phyloP scores from a whole-genome alignment of 2,329 filamentous ascomycete species.

The Hypoxylon sp. region DNA sequence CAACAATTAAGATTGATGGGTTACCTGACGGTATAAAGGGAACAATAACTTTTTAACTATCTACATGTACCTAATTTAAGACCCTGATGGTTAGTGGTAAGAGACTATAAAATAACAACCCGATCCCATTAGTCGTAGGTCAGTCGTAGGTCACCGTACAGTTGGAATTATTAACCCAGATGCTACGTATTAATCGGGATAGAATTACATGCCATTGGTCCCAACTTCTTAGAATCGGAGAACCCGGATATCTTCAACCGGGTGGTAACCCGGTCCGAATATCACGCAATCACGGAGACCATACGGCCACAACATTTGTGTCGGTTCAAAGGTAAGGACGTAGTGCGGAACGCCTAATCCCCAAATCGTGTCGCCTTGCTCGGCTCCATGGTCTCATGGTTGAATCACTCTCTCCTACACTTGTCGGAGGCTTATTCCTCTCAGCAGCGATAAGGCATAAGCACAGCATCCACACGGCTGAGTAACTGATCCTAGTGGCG shows the following conservation, averaged over 20 bases:
- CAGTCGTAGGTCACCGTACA: background rate
- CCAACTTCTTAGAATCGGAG: conserved; percentile 14
- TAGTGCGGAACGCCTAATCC: background rate
- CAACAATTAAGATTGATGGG: background rate
- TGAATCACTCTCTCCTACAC: conserved; percentile 1
- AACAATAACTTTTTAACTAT: background rate
- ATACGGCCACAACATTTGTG: conserved; percentile 2
- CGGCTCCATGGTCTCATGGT: background rate
- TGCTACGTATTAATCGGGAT: conserved; percentile 14
- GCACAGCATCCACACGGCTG: conserved; percentile 13
- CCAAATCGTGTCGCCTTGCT: background rate
- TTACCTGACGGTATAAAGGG: background rate
- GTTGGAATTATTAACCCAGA: conserved; percentile 4
- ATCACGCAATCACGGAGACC: conserved; percentile 23
- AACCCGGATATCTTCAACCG: conserved; percentile 8
- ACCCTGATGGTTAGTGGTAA: background rate
- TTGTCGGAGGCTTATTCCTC: conserved; percentile 11
- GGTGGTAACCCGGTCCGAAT: conserved; percentile 7
- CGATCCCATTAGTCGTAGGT: background rate
- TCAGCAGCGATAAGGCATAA: conserved; percentile 12
- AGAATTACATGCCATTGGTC: conserved; percentile 4
- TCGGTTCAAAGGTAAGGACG: background rate
- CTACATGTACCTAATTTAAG: too few species aligned
- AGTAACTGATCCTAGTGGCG: conserved; percentile 26
- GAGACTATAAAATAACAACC: conserved; percentile 9